Evolutionary conservation across 2,329 filamentous ascomycete genomes (phyloP), one percentile per base, ranked within the genome.

Genomic region (Colletotrichum cuscutae): DNA sequence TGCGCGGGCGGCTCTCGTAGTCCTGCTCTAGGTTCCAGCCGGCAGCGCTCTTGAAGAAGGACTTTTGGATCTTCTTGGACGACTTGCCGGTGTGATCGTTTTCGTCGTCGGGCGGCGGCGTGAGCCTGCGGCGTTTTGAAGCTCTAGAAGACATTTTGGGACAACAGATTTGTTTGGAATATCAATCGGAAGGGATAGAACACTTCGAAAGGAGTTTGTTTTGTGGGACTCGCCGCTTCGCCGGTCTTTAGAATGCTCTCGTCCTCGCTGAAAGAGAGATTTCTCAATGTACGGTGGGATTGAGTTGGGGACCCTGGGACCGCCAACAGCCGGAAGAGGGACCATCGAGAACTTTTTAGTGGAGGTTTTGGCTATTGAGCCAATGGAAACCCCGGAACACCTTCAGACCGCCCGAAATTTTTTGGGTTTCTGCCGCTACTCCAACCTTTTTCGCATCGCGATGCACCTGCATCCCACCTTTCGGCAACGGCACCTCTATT

Each of bases 11-110:
- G 74, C 89, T 89, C 82, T 97, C 95, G 86, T 98, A 98, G 81
- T 94, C 93, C 80, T 97, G 93, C 85, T 98, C 97, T 61, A 98
- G 88, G 79, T 98, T 91, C 95, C 96, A 98, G 82, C 91, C 92
- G 72, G 94, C 88, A 6, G 93, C 94, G 78, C 90, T 92, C 78
- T 90, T 90, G 84, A 94, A 89, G 81, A 95, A 95, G 66, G 89
- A 88, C 76, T 89, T 89, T 71, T 90, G 87, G n/a, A 86, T 82
- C 66, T 83, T 86, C 72, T 79, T 82, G 4, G 80, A 81, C 7
- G 78, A 77, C 59, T 65, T 73, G 58, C 64, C 66, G 32, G 78
- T 72, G 35, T 75, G 76, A 65, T 77, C 70, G 13, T 79, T 78
- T 58, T 87, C 86, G 57, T 86, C 86, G 56, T 87, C 85, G 1